A percentile compares a stretch with the other conserved stretches of the same genome.
These are phyloP conservation scores for Parasarocladium wereldwijsianum DNA, from an alignment of 2,329 filamentous ascomycete genomes.

Conservation along the genomic window DNA sequence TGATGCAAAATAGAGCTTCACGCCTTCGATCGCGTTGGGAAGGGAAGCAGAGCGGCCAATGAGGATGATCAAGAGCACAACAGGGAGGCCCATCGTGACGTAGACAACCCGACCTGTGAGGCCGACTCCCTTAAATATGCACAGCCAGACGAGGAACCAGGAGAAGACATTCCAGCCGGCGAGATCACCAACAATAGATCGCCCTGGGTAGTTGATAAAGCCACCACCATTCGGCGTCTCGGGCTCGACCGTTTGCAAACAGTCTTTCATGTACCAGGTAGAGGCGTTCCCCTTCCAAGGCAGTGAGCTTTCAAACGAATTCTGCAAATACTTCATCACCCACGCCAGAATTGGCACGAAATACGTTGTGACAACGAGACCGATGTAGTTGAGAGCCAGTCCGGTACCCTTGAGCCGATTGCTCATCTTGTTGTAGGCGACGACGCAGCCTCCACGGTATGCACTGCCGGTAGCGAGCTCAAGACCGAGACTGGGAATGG, in stretches of 20 bases:
- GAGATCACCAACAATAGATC: constrained; percentile 28
- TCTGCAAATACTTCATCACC: constrained; percentile 36
- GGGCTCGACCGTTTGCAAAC: constrained; percentile 14
- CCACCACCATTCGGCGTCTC: constrained; percentile 5
- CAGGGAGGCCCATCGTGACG: constrained; percentile 36
- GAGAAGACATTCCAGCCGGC: constrained; percentile 36
- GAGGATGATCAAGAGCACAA: constrained; percentile 33
- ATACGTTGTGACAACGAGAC: constrained; percentile 29
- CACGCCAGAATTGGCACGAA: constrained; percentile 33
- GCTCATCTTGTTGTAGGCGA: constrained; percentile 30
- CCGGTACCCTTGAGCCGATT: constrained; percentile 29
- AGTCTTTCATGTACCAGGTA: constrained; percentile 20
- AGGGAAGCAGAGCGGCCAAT: constrained; percentile 31
- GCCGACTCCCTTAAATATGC: constrained; percentile 36
- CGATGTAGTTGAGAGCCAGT: constrained; percentile 27
- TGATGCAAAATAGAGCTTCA: constrained; percentile 21
- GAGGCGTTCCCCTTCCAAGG: constrained; percentile 31
- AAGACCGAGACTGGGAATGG: constrained; percentile 32
- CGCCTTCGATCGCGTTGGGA: constrained; percentile 29
- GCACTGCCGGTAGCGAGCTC: constrained; percentile 50
- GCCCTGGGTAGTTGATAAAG: constrained; percentile 25
- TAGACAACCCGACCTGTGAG: constrained; percentile 36
- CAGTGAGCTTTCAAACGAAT: constrained; percentile 30
- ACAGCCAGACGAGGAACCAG: constrained; percentile 38
- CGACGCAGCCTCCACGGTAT: constrained; percentile 30